phyloP scores from a whole-genome alignment of 2,329 filamentous ascomycete genomes.

The Penicillium sp. region DNA sequence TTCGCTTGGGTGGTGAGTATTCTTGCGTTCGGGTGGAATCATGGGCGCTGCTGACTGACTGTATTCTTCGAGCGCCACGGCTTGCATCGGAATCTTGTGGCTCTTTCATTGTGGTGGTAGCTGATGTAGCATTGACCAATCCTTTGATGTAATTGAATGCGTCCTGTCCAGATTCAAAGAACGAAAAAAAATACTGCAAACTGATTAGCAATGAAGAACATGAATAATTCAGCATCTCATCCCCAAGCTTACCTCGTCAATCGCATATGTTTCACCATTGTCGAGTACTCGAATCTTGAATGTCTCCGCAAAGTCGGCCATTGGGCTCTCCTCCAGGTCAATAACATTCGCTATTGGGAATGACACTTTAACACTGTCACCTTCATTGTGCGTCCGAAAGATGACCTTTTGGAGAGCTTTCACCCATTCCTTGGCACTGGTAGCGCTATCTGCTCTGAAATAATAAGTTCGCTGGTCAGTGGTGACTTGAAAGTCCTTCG shows the following conservation, averaged over 20 bases:
- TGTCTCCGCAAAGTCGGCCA: slow-evolving; percentile 88
- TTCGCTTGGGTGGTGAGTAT: slow-evolving; percentile 48
- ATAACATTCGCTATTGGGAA: slow-evolving; percentile 85
- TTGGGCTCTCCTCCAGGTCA: slow-evolving; percentile 86
- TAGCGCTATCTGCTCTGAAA: slow-evolving; percentile 82
- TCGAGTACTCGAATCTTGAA: slow-evolving; percentile 92
- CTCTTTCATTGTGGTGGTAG: slow-evolving; percentile 42
- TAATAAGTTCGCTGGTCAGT: slow-evolving; percentile 81
- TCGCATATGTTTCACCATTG: slow-evolving; percentile 88
- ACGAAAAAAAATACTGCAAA: slow-evolving; percentile 89
- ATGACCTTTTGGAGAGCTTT: slow-evolving; percentile 91
- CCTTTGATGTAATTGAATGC: slow-evolving; percentile 75
- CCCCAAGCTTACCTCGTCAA: slow-evolving; percentile 70
- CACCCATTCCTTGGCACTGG: slow-evolving; percentile 94
- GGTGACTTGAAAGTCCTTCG: slow-evolving; percentile 72
- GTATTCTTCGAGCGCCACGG: slow-evolving; percentile 19
- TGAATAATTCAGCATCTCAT: neutral
- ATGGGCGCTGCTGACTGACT: slow-evolving; percentile 24
- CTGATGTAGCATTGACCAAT: slow-evolving; percentile 65
- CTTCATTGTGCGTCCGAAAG: slow-evolving; percentile 92
- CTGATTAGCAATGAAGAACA: slow-evolving; percentile 15
- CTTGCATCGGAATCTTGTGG: slow-evolving; percentile 18
- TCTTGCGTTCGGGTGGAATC: slow-evolving; percentile 10
- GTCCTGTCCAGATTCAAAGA: slow-evolving; percentile 82
- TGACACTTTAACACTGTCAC: slow-evolving; percentile 94